phyloP scores from a whole-genome alignment of 352 stramenopile species.

The Peronospora belbahrii region DNA sequence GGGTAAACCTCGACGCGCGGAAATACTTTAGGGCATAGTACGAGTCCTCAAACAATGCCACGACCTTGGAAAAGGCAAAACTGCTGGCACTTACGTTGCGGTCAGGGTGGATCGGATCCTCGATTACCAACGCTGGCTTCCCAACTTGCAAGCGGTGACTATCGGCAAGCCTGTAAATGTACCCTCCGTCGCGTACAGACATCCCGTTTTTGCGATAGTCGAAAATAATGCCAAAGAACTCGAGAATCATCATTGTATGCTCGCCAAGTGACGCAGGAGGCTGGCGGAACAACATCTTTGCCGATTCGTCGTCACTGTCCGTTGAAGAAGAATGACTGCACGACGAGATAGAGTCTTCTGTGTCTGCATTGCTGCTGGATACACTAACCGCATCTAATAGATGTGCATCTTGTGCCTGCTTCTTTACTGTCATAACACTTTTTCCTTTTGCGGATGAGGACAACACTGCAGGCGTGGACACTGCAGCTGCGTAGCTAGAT shows the following conservation, averaged over 20 bases:
- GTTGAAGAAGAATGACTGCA: conserved; percentile 39
- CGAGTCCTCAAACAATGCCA: conserved; percentile 78
- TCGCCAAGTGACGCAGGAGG: conserved; percentile 48
- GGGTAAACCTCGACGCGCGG: conserved; percentile 60
- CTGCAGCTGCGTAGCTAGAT: conserved; percentile 60
- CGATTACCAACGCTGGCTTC: conserved; percentile 78
- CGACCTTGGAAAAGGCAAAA: conserved; percentile 80
- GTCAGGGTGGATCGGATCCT: conserved; percentile 83
- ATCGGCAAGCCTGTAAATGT: conserved; percentile 76
- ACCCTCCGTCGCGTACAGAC: conserved; percentile 77
- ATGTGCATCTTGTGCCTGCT: conserved; percentile 2
- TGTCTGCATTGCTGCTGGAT: conserved; percentile 74
- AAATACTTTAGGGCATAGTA: conserved; percentile 85
- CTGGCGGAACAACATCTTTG: conserved; percentile 4
- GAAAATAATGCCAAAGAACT: conserved; percentile 84
- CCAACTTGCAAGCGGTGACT: conserved; percentile 33
- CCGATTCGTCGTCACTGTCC: conserved; percentile 51
- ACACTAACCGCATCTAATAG: conserved; percentile 54
- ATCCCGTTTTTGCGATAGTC: conserved; percentile 80
- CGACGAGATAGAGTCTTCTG: conserved; percentile 60
- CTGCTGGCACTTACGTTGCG: conserved; percentile 83
- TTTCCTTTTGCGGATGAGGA: conserved; percentile 13
- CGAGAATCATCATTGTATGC: conserved; percentile 68
- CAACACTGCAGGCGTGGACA: conserved; percentile 29
- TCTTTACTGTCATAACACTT: conserved; percentile 5